Conservation (phyloP, 2,329 filamentous ascomycete species). For the Thelonectria blattea region DNA sequence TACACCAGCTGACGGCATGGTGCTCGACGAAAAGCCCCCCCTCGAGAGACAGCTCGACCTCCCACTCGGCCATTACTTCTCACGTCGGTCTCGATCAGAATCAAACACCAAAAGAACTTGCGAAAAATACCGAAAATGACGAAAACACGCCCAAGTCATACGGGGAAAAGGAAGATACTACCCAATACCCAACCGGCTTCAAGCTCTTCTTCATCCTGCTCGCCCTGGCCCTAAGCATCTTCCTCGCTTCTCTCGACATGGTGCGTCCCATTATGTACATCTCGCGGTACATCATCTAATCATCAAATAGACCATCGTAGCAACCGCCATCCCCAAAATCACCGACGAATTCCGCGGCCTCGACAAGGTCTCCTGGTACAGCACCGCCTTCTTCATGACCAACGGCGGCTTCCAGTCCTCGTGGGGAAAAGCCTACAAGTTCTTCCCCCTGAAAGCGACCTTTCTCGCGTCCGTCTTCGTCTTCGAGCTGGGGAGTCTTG, state of each 20-base stretch:
- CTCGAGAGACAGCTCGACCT: too few species aligned
- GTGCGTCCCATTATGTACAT: constrained; percentile 33
- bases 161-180: constrained; percentile 30
- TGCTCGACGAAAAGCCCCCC: too few species aligned
- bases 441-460: constrained; percentile 57
- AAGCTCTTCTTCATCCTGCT: constrained; percentile 53
- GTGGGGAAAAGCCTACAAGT: constrained; percentile 57
- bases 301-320: constrained; percentile 52
- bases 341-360: constrained; percentile 59
- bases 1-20: too few species aligned
- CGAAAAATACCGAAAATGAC: too few species aligned
- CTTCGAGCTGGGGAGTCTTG: constrained; percentile 61
- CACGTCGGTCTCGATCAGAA: too few species aligned
- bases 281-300: too few species aligned
- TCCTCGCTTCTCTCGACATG: constrained; percentile 56
- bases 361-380: constrained; percentile 65
- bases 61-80: too few species aligned
- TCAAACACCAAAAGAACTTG: too few species aligned
- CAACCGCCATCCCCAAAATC: constrained; percentile 62
- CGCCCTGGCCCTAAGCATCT: constrained; percentile 55
- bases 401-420: constrained; percentile 52
- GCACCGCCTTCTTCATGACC: constrained; percentile 59
- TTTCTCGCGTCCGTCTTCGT: constrained; percentile 56
- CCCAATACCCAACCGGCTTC: constrained; percentile 48
- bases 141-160: not conserved